Evolutionary conservation across 139 green algal species (phyloP).

Genomic region (Chlamydomonas schloesseri): DNA sequence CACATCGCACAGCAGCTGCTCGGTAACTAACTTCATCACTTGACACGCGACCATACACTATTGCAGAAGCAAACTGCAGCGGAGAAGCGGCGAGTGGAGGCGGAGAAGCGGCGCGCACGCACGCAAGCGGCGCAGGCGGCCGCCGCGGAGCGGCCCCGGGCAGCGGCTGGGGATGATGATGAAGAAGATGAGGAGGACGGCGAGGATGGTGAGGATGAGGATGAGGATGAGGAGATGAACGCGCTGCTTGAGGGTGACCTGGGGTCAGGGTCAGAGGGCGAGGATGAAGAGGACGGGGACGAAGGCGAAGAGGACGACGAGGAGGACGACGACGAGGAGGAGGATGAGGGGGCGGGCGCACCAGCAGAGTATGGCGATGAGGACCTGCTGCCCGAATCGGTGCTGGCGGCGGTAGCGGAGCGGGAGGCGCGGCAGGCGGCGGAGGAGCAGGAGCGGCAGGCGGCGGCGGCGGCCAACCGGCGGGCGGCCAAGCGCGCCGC

Average conservation of each 20-base stretch:
- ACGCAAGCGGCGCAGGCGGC: neutral
- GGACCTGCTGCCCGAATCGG: slow-evolving; percentile 30
- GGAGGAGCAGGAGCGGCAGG: neutral
- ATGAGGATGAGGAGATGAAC: neutral
- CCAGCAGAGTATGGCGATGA: neutral
- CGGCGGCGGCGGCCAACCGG: neutral
- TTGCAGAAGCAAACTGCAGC: neutral
- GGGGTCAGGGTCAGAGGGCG: too few relatives aligned
- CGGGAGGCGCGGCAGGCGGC: slow-evolving; percentile 6
- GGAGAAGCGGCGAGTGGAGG: neutral
- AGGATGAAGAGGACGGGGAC: neutral
- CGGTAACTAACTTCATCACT: too few relatives aligned
- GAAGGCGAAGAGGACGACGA: neutral
- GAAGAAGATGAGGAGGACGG: neutral
- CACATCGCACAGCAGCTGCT: too few relatives aligned
- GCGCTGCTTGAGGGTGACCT: too few relatives aligned
- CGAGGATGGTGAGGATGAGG: neutral
- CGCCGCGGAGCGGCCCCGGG: neutral
- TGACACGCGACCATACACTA: too few relatives aligned
- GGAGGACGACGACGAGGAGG: neutral
- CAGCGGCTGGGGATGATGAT: neutral
- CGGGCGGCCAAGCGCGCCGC: slow-evolving; percentile 2
- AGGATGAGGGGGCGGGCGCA: neutral
- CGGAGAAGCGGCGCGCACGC: neutral
- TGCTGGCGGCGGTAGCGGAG: slow-evolving; percentile 6